These are phyloP conservation scores for Neoboletus brunneissimus DNA, from an alignment of 768 basidiomycete genomes.

Conservation along the genomic window DNA sequence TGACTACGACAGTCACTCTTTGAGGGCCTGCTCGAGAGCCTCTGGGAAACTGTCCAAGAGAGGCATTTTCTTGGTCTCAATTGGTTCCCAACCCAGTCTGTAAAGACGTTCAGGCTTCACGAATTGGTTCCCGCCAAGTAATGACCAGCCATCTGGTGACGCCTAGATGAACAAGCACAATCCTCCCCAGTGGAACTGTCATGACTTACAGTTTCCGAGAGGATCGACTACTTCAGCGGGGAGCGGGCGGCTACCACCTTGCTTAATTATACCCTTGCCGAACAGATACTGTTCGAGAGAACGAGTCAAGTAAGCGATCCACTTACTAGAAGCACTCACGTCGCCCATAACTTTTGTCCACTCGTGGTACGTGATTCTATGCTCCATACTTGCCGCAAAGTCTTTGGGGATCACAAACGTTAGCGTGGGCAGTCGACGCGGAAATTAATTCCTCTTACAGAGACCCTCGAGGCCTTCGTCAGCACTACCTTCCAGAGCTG, in stretches of 20 bases:
- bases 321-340: slow-evolving; percentile 21
- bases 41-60: slow-evolving; percentile 29
- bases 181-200: not conserved
- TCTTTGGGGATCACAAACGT: slow-evolving; percentile 24
- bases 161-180: not conserved
- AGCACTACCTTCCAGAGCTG: slow-evolving; percentile 40
- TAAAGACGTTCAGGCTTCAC: slow-evolving; percentile 35
- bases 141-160: slow-evolving; percentile 38
- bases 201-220: slow-evolving; percentile 37
- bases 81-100: slow-evolving; percentile 41
- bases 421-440: not conserved
- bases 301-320: not conserved
- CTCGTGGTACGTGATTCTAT: slow-evolving; percentile 29
- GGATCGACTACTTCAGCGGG: slow-evolving; percentile 35
- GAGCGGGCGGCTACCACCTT: slow-evolving; percentile 35
- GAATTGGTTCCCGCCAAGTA: slow-evolving; percentile 39
- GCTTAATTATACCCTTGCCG: slow-evolving; percentile 32
- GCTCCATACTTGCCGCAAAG: slow-evolving; percentile 33
- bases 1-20: not conserved
- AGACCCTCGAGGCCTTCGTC: slow-evolving; percentile 42
- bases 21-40: slow-evolving; percentile 29
- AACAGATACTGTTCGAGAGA: slow-evolving; percentile 29
- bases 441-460: slow-evolving; percentile 28
- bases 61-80: slow-evolving; percentile 24
- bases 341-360: slow-evolving; percentile 38